Evolutionary conservation across 257 asterid genomes (phyloP), one percentile per base, ranked within the genome.

Genomic region (Fraxinus americana): DNA sequence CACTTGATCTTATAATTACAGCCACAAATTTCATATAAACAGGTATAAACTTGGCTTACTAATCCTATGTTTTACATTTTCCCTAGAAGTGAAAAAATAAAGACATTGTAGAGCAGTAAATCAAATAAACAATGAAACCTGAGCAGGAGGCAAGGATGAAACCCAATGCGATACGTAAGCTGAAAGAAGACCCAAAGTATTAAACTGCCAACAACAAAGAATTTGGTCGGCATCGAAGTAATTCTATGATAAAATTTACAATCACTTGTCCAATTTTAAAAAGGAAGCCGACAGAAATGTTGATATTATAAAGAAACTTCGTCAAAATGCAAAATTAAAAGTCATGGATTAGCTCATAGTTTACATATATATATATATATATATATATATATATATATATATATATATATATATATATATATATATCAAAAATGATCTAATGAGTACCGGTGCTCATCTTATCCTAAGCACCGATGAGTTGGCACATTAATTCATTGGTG

Each of bases 161-260:
- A 96, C 99, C 99, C 99, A 96, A 39, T 96, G 97, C 0, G 97
- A 96, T 48, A 91, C 85, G 71, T 96, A 97, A 54, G 98, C 93
- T 77, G 99, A 98, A 78, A 93, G 99, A 90, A 96, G 97, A 39
- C 99, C 99, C 73, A 96, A 83, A 0, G 96, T 91, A 79, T 96
- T 92, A 66, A 96, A 97, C 99, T 96, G 97, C 75, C 77, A 71
- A 61, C 41, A 45, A 39, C 16, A 10, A 16, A 10, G 4, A 43
- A 61, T 14, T 67, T 16, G 57, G 70, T 75, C 2, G 80, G 77
- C 70, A 23, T 59, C 35, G 66, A 27, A 66, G 13, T 14, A 5
- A 34, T 79, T 45, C 17, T 7, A 23, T n/a, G 14, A 13, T 63
- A 59, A 32, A 71, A 68, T 57, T 77, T 19, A 61, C 5, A 30